A percentile compares a stretch with the other conserved stretches of the same genome.
These are phyloP conservation scores for Podila horticola DNA, from an alignment of 192 early-diverging fungal genomes.

Conservation along the genomic window DNA sequence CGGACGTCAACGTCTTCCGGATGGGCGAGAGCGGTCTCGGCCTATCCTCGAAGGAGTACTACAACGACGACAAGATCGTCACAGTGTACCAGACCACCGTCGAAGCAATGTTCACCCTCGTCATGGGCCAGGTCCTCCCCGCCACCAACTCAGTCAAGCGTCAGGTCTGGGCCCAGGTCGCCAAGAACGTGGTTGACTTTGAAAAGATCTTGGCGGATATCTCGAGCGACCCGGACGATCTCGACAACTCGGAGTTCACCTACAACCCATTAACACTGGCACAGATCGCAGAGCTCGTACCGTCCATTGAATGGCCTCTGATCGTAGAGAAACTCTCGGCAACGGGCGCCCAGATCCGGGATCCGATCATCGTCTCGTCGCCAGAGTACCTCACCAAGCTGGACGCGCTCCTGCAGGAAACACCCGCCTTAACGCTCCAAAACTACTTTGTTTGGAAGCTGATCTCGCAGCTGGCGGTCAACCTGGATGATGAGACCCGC, in stretches of 20 bases:
- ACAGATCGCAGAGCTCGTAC: slow-evolving; percentile 41
- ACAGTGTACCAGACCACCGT: slow-evolving; percentile 55
- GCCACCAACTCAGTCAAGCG: background rate
- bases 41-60: slow-evolving; percentile 75
- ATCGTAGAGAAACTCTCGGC: slow-evolving; percentile 33
- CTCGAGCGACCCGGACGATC: slow-evolving; percentile 56
- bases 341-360: slow-evolving; percentile 2
- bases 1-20: slow-evolving; percentile 58
- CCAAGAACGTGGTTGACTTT: slow-evolving; percentile 62
- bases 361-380: slow-evolving; percentile 58
- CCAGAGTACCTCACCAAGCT: slow-evolving; percentile 60
- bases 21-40: slow-evolving; percentile 64
- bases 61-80: slow-evolving; percentile 59
- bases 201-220: slow-evolving; percentile 66
- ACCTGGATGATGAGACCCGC: slow-evolving; percentile 30
- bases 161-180: slow-evolving; percentile 43
- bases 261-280: slow-evolving; percentile 57
- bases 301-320: slow-evolving; percentile 54
- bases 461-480: slow-evolving; percentile 27
- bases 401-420: slow-evolving; percentile 48
- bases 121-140: slow-evolving; percentile 29
- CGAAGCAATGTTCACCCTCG: slow-evolving; percentile 47
- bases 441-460: slow-evolving; percentile 58
- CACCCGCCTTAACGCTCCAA: slow-evolving; percentile 45
- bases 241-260: slow-evolving; percentile 57